Base-by-base conservation (phyloP, 441 rosid species). In the Lepidium campestre region DNA sequence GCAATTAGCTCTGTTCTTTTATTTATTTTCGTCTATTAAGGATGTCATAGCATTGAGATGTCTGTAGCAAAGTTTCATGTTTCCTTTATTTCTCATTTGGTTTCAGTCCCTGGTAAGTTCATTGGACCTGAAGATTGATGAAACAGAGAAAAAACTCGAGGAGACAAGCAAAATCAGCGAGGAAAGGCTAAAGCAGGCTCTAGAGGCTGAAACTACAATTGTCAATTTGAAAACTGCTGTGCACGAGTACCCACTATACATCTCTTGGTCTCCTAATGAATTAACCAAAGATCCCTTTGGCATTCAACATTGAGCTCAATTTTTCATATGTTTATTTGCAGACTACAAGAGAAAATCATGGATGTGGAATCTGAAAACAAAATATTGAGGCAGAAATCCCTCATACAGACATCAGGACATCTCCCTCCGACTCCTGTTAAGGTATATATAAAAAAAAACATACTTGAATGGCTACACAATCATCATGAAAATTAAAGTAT, bases 301-400 rank as follows among this genome's bases (percentile, higher is more conserved):
- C 65, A 41, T 36, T 48, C 18, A 47, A 17, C 40, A 39, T n/a
- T 45, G 64, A 52, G 23, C 15, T n/a, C 36, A 11, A 29, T 48
- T 27, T 46, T 49, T 56, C 46, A 62, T 41, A 23, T 71, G 19
- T 63, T 67, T 15, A 55, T 67, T 71, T 74, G 70, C 77, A 91
- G 98, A 55, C 91, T 91, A 57, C 85, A 82, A 78, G 95, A 87
- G 75, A 86, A 87, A 61, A 75, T 86, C 53, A 80, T 86, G 70
- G 95, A 85, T 76, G 76, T 89, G 79, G 96, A 89, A 86, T 71
- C 78, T 27, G 98, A 87, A 68, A 84, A 89, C 77, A 85, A 86
- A 67, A 62, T 87, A 70, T 75, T 91, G 71, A 78, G 87, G 74
- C 92, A 81, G 75, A 89, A 87, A 71, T 57, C 85, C 35, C 78